Evolutionary conservation across 495 filamentous ascomycete genomes (phyloP), one percentile per base, ranked within the genome.

Genomic region (Glutinoglossum americanum): DNA sequence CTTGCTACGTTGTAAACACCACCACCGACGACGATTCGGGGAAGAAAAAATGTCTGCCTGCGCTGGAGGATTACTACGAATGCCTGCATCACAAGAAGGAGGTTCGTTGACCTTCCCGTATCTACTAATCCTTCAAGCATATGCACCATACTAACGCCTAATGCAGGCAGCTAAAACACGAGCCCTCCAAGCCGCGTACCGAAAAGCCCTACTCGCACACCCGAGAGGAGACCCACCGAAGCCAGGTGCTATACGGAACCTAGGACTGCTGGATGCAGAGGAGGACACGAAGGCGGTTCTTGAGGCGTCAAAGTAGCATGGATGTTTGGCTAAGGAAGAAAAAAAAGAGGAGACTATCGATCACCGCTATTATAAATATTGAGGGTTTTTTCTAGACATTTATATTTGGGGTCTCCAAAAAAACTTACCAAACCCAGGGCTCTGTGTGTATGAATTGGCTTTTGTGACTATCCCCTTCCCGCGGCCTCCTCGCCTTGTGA

Each of bases 81-180:
- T 98, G 93, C 73, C 75, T 98, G 66, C 90, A 98, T 68, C 92
- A 98, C 76, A 84, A 78, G 72, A 96, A 97, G 73, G 92, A 98
- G 87, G 92, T 95, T 41, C 27, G n/a, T 39, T 37, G 19, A 45
- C 51, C 35, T 54, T 21, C 28, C 8, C 47, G n/a, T n/a, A n/a
- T n/a, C n/a, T n/a, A n/a, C n/a, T n/a, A n/a, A n/a, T n/a, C n/a
- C n/a, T n/a, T n/a, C n/a, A n/a, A n/a, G n/a, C n/a, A n/a, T n/a
- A n/a, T n/a, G n/a, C n/a, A n/a, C n/a, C n/a, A n/a, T n/a, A n/a
- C n/a, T n/a, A n/a, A n/a, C n/a, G n/a, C n/a, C n/a, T n/a, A n/a
- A n/a, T n/a, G n/a, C 49, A 98, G 90, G 80, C 78, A 63, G 77
- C 85, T 48, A 85, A 89, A 74, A 79, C 81, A 53, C 74, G 73